These are phyloP conservation scores for Cubamyces sp. DNA, from an alignment of 768 basidiomycete species.

Conservation along the genomic window DNA sequence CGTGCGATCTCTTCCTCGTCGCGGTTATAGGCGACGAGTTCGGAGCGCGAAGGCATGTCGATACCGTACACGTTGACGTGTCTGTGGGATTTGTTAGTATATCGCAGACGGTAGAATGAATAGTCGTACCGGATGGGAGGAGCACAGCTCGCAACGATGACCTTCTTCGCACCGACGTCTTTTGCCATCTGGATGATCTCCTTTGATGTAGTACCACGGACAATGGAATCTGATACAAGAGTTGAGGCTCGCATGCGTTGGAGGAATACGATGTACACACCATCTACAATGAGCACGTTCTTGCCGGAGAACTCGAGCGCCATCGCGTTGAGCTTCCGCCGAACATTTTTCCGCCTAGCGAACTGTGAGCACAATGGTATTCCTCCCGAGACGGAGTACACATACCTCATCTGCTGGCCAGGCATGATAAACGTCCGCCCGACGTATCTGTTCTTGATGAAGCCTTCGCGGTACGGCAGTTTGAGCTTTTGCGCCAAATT, in stretches of 20 bases:
- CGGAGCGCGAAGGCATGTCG: slow-evolving; percentile 96
- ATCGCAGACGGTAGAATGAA: not conserved
- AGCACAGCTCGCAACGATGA: slow-evolving; percentile 95
- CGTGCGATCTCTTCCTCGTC: slow-evolving; percentile 70
- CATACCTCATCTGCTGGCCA: slow-evolving; percentile 90
- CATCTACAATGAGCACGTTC: slow-evolving; percentile 94
- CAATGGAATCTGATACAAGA: slow-evolving; percentile 81
- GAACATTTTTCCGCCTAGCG: slow-evolving; percentile 85
- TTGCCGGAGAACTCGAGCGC: slow-evolving; percentile 93
- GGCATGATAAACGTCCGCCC: slow-evolving; percentile 99
- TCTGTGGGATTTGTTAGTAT: slow-evolving; percentile 40
- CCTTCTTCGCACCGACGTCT: slow-evolving; percentile 95
- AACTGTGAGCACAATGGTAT: not conserved
- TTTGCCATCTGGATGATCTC: slow-evolving; percentile 99
- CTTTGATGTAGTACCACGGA: slow-evolving; percentile 96
- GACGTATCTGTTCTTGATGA: slow-evolving; percentile 98
- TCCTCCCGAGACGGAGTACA: not conserved
- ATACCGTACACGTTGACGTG: slow-evolving; percentile 98
- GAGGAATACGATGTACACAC: slow-evolving; percentile 44
- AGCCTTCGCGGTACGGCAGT: slow-evolving; percentile 96
- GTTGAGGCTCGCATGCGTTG: slow-evolving; percentile 3
- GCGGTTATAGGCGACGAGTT: slow-evolving; percentile 87
- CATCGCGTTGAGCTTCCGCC: slow-evolving; percentile 97
- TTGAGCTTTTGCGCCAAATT: slow-evolving; percentile 90
- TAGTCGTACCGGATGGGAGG: slow-evolving; percentile 83